A percentile compares a stretch with the other conserved stretches of the same genome.
These are phyloP conservation scores for Thermoascus crustaceus DNA, from an alignment of 2,329 filamentous ascomycete genomes.

Conservation along the genomic window DNA sequence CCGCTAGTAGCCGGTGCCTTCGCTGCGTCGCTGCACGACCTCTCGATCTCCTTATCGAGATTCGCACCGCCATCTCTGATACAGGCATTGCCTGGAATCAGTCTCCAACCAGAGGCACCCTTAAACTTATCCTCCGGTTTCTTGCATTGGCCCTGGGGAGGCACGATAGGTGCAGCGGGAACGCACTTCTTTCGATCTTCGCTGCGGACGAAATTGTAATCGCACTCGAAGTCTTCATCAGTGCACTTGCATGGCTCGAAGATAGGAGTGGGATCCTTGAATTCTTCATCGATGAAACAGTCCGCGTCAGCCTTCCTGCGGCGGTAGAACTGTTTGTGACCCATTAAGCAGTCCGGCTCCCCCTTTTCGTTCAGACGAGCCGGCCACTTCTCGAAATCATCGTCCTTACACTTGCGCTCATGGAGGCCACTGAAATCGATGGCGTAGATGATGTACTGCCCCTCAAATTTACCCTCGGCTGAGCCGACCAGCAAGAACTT, in stretches of 20 bases:
- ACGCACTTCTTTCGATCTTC: conserved; percentile 62
- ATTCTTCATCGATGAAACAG: conserved; percentile 81
- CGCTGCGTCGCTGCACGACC: conserved; percentile 61
- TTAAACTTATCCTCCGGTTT: conserved; percentile 64
- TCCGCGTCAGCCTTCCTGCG: conserved; percentile 80
- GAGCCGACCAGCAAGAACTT: conserved; percentile 75
- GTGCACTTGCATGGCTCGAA: conserved; percentile 74
- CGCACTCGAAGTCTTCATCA: conserved; percentile 85
- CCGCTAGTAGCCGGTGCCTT: conserved; percentile 53
- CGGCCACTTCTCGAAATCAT: conserved; percentile 74
- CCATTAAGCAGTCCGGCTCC: conserved; percentile 86
- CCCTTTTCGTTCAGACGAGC: conserved; percentile 74
- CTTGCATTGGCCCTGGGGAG: conserved; percentile 68
- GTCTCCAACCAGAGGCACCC: conserved; percentile 81
- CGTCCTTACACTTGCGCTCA: conserved; percentile 65
- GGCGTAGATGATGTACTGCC: conserved; percentile 57
- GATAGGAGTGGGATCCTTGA: conserved; percentile 65
- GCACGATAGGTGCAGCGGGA: conserved; percentile 51
- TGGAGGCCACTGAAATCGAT: conserved; percentile 79
- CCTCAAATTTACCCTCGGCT: conserved; percentile 42
- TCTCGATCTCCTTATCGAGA: conserved; percentile 65
- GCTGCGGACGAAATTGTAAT: conserved; percentile 74
- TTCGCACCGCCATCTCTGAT: conserved; percentile 52
- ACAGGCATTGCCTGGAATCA: conserved; percentile 79
- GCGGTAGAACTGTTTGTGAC: conserved; percentile 79